Percentiles rank a stretch among this genome's conserved stretches.
phyloP scores from a whole-genome alignment of 2,329 filamentous ascomycete genomes.

The Grosmannia serpens region DNA sequence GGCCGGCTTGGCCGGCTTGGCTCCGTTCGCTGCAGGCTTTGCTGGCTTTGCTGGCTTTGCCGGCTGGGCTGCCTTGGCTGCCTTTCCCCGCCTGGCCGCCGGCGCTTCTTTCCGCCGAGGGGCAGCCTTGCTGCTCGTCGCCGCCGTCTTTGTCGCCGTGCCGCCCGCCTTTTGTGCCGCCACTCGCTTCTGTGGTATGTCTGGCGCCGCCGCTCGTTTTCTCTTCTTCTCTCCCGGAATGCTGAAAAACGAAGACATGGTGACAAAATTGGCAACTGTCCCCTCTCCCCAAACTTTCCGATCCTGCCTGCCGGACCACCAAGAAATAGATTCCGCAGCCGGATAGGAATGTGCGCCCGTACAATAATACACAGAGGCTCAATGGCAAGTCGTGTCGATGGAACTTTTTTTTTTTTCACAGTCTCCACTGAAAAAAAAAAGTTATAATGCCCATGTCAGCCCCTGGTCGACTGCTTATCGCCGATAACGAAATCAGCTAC shows the following conservation, averaged over 20 bases:
- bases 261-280: conserved; percentile 10
- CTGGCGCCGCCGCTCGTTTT: conserved; percentile 53
- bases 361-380: not conserved
- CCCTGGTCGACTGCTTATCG: not conserved
- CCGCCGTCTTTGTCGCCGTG: not conserved
- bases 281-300: not conserved
- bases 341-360: too few relatives aligned
- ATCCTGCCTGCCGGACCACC: not conserved
- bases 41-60: not conserved
- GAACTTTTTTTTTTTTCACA: conserved; percentile 13
- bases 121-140: not conserved
- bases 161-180: conserved; percentile 24
- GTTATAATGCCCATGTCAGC: not conserved
- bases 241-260: conserved; percentile 95
- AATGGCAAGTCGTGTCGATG: not conserved
- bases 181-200: conserved; percentile 48
- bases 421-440: conserved; percentile 10
- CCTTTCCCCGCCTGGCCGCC: conserved; percentile 21
- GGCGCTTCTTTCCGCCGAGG: conserved; percentile 17
- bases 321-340: too few relatives aligned
- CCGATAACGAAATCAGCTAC: not conserved
- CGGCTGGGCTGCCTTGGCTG: conserved; percentile 19
- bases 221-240: conserved; percentile 81
- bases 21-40: too few relatives aligned
- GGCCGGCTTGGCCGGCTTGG: conserved; percentile 19